Evolutionary conservation across 2,329 filamentous ascomycete species (phyloP).

Genomic region (Xylaria polymorpha): DNA sequence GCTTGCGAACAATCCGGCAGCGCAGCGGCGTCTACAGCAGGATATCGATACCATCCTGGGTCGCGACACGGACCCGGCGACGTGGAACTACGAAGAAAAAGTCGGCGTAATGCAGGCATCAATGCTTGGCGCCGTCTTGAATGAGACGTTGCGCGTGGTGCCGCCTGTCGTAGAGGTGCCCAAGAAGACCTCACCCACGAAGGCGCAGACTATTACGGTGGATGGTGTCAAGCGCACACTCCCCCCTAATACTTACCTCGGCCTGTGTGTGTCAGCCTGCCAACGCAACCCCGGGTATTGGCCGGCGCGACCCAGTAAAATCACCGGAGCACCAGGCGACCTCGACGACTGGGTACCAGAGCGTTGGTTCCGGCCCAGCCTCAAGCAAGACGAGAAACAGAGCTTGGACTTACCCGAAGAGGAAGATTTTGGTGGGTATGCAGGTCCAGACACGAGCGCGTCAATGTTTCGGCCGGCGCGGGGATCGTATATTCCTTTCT

Average conservation of each 20-base stretch:
- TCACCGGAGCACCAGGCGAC: conserved; percentile 51
- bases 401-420: conserved; percentile 41
- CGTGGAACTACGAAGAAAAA: conserved; percentile 78
- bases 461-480: conserved; percentile 68
- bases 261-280: conserved; percentile 64
- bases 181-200: conserved; percentile 65
- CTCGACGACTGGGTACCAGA: conserved; percentile 69
- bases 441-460: conserved; percentile 68
- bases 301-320: conserved; percentile 64
- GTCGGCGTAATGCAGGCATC: conserved; percentile 74
- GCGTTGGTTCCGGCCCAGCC: conserved; percentile 62
- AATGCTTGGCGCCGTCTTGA: conserved; percentile 79
- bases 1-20: conserved; percentile 72
- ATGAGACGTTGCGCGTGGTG: conserved; percentile 79
- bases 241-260: conserved; percentile 67
- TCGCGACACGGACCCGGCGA: conserved; percentile 61
- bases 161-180: conserved; percentile 79
- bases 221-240: conserved; percentile 58
- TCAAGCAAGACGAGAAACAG: conserved; percentile 36
- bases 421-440: conserved; percentile 67
- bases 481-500: conserved; percentile 69
- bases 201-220: conserved; percentile 68
- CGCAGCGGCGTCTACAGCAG: conserved; percentile 73
- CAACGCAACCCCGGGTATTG: conserved; percentile 80
- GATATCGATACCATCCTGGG: conserved; percentile 76